phyloP scores from a whole-genome alignment of 306 rosid genomes.

The Medicago arabica region DNA sequence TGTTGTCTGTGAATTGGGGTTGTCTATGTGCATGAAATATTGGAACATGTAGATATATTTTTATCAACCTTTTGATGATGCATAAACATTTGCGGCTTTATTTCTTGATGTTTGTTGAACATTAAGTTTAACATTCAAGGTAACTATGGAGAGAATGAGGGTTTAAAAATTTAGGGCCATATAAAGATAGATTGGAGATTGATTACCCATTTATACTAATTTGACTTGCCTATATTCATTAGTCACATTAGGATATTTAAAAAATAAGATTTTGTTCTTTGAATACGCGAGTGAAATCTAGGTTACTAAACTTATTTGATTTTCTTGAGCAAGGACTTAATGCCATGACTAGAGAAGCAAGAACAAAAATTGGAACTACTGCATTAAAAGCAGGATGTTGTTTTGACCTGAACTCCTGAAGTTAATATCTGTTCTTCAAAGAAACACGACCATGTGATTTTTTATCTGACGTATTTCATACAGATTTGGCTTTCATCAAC shows the following conservation, averaged over 20 bases:
- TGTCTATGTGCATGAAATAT: not conserved
- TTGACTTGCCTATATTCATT: slow-evolving; percentile 21
- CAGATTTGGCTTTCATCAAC: slow-evolving; percentile 97
- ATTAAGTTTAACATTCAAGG: not conserved
- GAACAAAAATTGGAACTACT: slow-evolving; percentile 11
- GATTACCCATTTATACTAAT: slow-evolving; percentile 1
- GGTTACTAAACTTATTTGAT: slow-evolving; percentile 11
- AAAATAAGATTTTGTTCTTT: slow-evolving; percentile 15
- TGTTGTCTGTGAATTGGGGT: not conserved
- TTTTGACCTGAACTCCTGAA: slow-evolving; percentile 30
- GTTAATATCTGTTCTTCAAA: slow-evolving; percentile 29
- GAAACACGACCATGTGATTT: slow-evolving; percentile 18
- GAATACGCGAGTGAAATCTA: slow-evolving; percentile 17
- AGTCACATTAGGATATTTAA: not conserved
- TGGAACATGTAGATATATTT: not conserved
- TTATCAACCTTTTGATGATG: not conserved
- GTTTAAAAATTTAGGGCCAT: slow-evolving; percentile 1
- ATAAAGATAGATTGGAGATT: slow-evolving; percentile 5
- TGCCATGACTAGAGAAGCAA: slow-evolving; percentile 28
- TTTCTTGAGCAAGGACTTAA: slow-evolving; percentile 30
- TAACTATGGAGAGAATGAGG: not conserved
- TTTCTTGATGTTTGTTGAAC: slow-evolving; percentile 27
- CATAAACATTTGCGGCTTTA: slow-evolving; percentile 18
- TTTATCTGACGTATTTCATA: slow-evolving; percentile 11
- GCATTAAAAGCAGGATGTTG: slow-evolving; percentile 30